Conservation (phyloP, 371 early-diverging fungal genomes). For the Mucor circinelloides region DNA sequence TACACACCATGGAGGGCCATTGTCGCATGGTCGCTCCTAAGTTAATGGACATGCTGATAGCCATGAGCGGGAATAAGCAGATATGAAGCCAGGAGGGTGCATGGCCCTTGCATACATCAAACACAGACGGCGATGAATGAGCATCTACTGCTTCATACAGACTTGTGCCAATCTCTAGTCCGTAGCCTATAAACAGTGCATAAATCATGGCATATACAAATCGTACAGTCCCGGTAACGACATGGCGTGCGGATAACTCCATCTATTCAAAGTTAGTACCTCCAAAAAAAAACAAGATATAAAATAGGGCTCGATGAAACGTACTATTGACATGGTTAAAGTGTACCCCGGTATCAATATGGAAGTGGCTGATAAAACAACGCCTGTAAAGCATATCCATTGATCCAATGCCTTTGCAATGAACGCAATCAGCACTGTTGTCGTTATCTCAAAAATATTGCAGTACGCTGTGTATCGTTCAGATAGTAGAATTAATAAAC, state of each 20-base stretch:
- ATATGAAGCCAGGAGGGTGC: slow-evolving; percentile 24
- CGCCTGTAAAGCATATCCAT: slow-evolving; percentile 37
- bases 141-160: slow-evolving; percentile 41
- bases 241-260: slow-evolving; percentile 77
- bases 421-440: slow-evolving; percentile 25
- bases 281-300: background rate
- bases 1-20: slow-evolving; percentile 25
- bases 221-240: slow-evolving; percentile 79
- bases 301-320: background rate
- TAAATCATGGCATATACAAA: slow-evolving; percentile 74
- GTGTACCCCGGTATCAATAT: slow-evolving; percentile 69
- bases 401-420: slow-evolving; percentile 26
- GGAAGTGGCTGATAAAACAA: slow-evolving; percentile 40
- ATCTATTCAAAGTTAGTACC: slow-evolving; percentile 39
- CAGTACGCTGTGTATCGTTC: slow-evolving; percentile 59
- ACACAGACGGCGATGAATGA: slow-evolving; percentile 18
- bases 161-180: slow-evolving; percentile 68
- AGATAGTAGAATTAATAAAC: slow-evolving; percentile 56
- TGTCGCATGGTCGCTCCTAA: slow-evolving; percentile 20
- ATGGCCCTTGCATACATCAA: slow-evolving; percentile 24
- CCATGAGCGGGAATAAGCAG: slow-evolving; percentile 21
- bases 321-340: slow-evolving; percentile 70
- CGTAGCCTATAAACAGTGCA: slow-evolving; percentile 74
- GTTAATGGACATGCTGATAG: slow-evolving; percentile 21
- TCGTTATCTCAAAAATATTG: slow-evolving; percentile 56